Evolutionary conservation across 345 rosid species (phyloP).

Genomic region (Pugionium dolabratum): DNA sequence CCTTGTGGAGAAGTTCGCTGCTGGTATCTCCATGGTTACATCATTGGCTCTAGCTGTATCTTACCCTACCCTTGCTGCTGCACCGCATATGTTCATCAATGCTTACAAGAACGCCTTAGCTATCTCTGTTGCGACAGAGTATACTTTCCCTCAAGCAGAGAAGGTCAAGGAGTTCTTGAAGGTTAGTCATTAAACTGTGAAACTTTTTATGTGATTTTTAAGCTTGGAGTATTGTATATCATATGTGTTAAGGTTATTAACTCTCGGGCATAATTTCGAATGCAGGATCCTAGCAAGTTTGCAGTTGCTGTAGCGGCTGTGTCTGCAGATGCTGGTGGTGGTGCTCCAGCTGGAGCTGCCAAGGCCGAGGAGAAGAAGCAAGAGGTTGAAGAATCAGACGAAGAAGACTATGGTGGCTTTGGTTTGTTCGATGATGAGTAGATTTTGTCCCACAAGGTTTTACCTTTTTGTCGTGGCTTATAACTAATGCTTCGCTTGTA

Average conservation of each 20-base stretch:
- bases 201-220: neutral
- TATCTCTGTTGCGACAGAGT: conserved; percentile 71
- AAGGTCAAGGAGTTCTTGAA: conserved; percentile 82
- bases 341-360: conserved; percentile 28
- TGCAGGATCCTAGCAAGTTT: conserved; percentile 47
- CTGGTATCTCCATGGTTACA: conserved; percentile 85
- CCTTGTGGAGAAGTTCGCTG: conserved; percentile 72
- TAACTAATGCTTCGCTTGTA: conserved; percentile 16
- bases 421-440: conserved; percentile 36
- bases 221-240: neutral
- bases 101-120: conserved; percentile 82
- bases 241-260: neutral
- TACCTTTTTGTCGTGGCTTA: conserved; percentile 20
- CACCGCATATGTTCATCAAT: conserved; percentile 71
- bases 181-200: conserved; percentile 41
- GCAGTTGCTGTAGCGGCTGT: conserved; percentile 38
- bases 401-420: conserved; percentile 45
- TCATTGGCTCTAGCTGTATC: conserved; percentile 74
- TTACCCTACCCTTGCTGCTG: conserved; percentile 75
- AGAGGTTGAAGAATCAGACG: conserved; percentile 39
- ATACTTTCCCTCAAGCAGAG: conserved; percentile 82
- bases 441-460: conserved; percentile 8
- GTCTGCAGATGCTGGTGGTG: conserved; percentile 39
- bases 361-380: conserved; percentile 41
- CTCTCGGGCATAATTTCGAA: neutral